Base-by-base conservation (phyloP, 2,329 filamentous ascomycete species). In the Helotiales sp. region DNA sequence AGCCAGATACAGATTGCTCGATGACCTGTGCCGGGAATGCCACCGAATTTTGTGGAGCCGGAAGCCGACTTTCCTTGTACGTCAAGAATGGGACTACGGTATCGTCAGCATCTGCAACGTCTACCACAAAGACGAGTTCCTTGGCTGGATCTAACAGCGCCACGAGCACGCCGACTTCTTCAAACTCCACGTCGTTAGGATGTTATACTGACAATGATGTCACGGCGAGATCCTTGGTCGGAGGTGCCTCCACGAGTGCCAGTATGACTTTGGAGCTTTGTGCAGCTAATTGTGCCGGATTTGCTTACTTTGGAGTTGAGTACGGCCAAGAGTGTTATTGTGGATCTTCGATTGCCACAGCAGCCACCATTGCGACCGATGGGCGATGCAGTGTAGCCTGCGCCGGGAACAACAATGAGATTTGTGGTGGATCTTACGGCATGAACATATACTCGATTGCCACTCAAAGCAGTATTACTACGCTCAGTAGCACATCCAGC, bases 131-230 rank as follows among this genome's bases (percentile, higher is more conserved):
- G 24, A 44, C 40, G 40, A 15, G 5, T 17, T 51, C 54, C 27
- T 27, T 15, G n/a, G 30, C 44, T 3, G 15, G 25, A 2, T 47
- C 44, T 30, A 15, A 4, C 17, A 6, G 12, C 10, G 24, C 44
- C 5, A 30, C 24, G 4, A 47, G 25, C 24, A 47, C 30, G 36
- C 19, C 27, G 10, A 48, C 27, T 19, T 78, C 47, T 69, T 25
- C 29, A 8, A 48, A 19, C 17, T 24, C 19, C 4, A 29, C 25
- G n/a, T 52, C 27, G 15, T 17, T 77, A 19, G 74, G 73, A 46
- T 82, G 79, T 69, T 55, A 57, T 31, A 42, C 51, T 30, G 59
- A 47, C 12, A 47, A 54, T 29, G 46, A 53, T 52, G 49, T 48
- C 7, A 36, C 19, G 6, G 29, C 36, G 9, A 48, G 42, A 38